Conservation (phyloP, 495 filamentous ascomycete species). For the Neurospora sublineolata region DNA sequence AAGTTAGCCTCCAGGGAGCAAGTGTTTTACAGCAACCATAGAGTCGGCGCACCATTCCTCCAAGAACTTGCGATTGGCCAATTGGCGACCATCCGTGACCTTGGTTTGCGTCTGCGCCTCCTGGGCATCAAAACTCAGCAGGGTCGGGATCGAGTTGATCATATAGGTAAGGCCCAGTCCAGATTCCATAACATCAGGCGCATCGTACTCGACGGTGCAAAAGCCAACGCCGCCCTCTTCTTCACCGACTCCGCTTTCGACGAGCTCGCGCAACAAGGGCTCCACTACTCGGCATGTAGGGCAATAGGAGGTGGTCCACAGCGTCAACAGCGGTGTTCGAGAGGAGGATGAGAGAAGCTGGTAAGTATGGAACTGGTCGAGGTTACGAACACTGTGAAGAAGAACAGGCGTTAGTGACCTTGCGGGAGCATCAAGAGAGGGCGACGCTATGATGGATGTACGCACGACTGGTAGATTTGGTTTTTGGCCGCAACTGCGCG, state of each 20-base stretch:
- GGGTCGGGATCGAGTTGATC: constrained; percentile 55
- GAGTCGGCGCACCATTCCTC: constrained; percentile 27
- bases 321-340: constrained; percentile 49
- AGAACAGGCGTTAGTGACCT: neutral
- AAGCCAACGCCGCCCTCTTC: constrained; percentile 47
- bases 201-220: constrained; percentile 52
- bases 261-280: constrained; percentile 40
- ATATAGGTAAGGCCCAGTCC: constrained; percentile 45
- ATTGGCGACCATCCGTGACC: constrained; percentile 38
- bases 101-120: constrained; percentile 46
- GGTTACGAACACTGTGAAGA: constrained; percentile 41
- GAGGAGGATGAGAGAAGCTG: constrained; percentile 46
- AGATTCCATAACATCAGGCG: constrained; percentile 41
- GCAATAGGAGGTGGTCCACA: constrained; percentile 62
- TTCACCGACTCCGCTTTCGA: constrained; percentile 49
- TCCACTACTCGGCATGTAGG: constrained; percentile 43
- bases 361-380: constrained; percentile 50
- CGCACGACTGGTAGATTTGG: constrained; percentile 37
- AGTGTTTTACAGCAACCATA: neutral
- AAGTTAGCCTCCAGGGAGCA: neutral
- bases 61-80: constrained; percentile 44
- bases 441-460: neutral
- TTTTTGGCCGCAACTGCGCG: constrained; percentile 21
- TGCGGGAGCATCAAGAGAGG: neutral
- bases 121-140: constrained; percentile 52